Base-by-base conservation (phyloP, 2,329 filamentous ascomycete genomes). In the Aspergillus puulaauensis region DNA sequence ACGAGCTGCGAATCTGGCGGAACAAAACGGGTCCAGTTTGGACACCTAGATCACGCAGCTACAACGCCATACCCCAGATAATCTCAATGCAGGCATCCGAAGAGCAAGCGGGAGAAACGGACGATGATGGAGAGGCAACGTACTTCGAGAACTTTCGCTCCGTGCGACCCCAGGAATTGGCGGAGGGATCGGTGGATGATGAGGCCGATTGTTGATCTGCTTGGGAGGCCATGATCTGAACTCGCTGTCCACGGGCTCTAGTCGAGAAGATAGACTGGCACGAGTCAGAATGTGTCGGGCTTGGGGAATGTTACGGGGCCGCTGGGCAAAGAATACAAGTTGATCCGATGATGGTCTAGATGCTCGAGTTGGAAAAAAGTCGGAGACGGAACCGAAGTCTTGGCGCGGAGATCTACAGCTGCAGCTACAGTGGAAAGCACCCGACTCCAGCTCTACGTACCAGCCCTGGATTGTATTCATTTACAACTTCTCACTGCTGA, bases 141-240 rank as follows among this genome's bases (percentile, higher is more conserved):
- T 76, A 88, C 87, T 79, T 82, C 65, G 87, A 78, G 68, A 90
- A 91, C 66, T 86, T 88, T 58, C 79, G 75, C 69, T 85, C 72
- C 17, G 66, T 86, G 55, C 82, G 84, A 58, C 87, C 79, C 61
- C 82, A 79, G 65, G 80, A 79, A 82, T 86, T 88, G 1, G 62
- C 54, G 37, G 64, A 60, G 41, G 58, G 53, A 33, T 59, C 58
- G 19, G 83, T 81, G 24, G 78, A 71, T 55, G 69, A 37, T 23
- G 78, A 72, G 55, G 69, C 52, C 21, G 60, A 40, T 46, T 56
- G 58, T 17, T 57, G 50, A 31, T 60, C 59, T 35, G 58, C 57
- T 37, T 57, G 64, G 46, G 60, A 63, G 54, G 64, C 53, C 61
- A 63, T 62, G n/a, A 35, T 33, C 19, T 14, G 21, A 33, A 47